Conservation (phyloP, 2,329 filamentous ascomycete species). For the Colletotrichum incanum region DNA sequence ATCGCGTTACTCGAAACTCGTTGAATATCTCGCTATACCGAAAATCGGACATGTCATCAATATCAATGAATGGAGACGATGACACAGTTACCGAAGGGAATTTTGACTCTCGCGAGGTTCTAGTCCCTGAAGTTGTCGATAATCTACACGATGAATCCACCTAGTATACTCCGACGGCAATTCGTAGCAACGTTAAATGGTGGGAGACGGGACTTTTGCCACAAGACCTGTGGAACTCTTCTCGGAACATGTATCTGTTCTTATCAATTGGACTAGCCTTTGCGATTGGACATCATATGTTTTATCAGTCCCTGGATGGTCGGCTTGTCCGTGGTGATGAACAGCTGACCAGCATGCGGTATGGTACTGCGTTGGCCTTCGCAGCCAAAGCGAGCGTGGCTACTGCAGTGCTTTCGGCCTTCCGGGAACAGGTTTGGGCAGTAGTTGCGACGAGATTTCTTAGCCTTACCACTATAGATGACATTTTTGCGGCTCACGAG, state of each 20-base stretch:
- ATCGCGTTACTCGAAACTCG: not conserved
- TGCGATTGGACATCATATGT: not conserved
- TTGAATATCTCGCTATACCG: not conserved
- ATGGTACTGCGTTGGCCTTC: slow-evolving; percentile 53
- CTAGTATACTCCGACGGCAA: not conserved
- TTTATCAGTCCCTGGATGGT: not conserved
- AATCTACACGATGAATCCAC: not conserved
- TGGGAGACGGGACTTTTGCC: not conserved
- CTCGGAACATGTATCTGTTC: slow-evolving; percentile 52
- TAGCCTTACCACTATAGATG: not conserved
- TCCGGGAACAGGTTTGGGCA: slow-evolving; percentile 38
- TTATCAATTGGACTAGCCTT: slow-evolving; percentile 20
- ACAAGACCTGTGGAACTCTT: slow-evolving; percentile 53
- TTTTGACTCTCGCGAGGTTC: not conserved
- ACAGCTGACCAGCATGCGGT: slow-evolving; percentile 52
- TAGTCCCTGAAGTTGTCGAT: not conserved
- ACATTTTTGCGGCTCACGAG: slow-evolving; percentile 19
- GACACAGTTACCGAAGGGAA: not conserved
- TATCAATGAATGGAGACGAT: not conserved
- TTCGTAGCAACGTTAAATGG: not conserved
- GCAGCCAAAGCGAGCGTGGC: slow-evolving; percentile 53
- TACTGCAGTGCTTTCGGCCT: slow-evolving; percentile 49
- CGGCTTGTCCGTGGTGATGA: not conserved
- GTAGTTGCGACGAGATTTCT: slow-evolving; percentile 42
- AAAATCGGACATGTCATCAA: not conserved